Base-by-base conservation (phyloP, 228 moss, liverwort and hornwort species). In the Sphagnum fallax region DNA sequence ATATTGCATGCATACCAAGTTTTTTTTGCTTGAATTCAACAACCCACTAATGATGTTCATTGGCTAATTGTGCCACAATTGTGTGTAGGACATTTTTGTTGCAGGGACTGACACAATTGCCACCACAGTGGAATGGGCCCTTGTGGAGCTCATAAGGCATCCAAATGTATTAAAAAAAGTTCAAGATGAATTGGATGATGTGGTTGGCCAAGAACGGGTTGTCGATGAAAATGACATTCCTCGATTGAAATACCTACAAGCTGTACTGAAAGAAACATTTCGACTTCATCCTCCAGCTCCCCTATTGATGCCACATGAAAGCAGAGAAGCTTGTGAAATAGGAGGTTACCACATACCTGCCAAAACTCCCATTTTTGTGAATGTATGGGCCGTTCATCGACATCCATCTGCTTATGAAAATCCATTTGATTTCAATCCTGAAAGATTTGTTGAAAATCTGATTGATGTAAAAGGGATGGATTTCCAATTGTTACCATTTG, bases 331-430 rank as follows among this genome's bases (percentile, higher is more conserved):
- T 70, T 51, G 71, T 69, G 13, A 72, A 67, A 69, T 85, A 8
- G 76, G 48, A 0, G 86, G 83, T 13, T 86, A 83, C 75, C 52
- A 75, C 68, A 72, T 86, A 5, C 86, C 83, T 13, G 61, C 72
- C 1, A 77, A 79, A 14, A 80, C 52, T 63, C 74, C 66, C 15
- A 62, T 82, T 6, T 75, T 80, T 60, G 52, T 86, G 49, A 86
- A 86, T 70, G 48, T 80, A 8, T 86, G 80, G 77, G 64, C 82
- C 0, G 6, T 75, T 5, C 71, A 74, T 4, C 79, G 83, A 55
- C 59, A 80, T 65, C 8, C n/a, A 1, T 32, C 9, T 18, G 70
- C 62, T n/a, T 86, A 72, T 72, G 11, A 10, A 0, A 64, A 71
- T 2, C 85, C 79, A 0, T 51, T 77, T 11, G 61, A 77, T 6